Evolutionary conservation across 164 flowering plant species (phyloP).

Genomic region (Hamamelis virginiana): DNA sequence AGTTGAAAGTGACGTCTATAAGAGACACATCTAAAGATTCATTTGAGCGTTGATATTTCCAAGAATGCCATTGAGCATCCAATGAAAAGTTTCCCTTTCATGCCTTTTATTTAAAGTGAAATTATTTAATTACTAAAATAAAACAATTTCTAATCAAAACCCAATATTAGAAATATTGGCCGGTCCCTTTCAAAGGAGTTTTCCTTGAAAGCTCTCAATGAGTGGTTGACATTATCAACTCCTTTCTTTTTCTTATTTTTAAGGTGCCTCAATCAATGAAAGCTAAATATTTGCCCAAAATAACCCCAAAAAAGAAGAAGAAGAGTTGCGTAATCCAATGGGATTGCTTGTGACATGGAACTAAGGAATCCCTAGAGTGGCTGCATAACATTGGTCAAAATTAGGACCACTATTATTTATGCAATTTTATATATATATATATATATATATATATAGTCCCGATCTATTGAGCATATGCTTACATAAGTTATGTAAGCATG

Average conservation of each 20-base stretch:
- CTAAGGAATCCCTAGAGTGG: neutral
- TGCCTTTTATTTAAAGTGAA: neutral
- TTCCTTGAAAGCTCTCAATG: neutral
- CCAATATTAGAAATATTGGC: neutral
- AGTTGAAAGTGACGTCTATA: neutral
- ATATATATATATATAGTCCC: no score
- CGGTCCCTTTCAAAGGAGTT: constrained; percentile 17
- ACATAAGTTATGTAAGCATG: no score
- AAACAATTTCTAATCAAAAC: neutral
- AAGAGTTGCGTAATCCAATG: neutral
- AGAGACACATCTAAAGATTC: neutral
- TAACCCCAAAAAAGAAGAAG: neutral
- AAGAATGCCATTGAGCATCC: neutral
- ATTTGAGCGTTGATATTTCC: neutral
- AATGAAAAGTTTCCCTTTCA: neutral
- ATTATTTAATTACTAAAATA: neutral
- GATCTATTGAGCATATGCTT: no score
- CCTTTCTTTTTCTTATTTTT: neutral
- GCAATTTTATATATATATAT: no score
- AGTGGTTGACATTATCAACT: constrained; percentile 7
- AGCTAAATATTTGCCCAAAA: neutral
- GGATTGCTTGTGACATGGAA: neutral
- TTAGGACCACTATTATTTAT: no score
- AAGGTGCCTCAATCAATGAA: neutral
- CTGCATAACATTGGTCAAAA: neutral